These are phyloP conservation scores for Heterobasidion irregulare DNA, from an alignment of 1,284 basidiomycete genomes.

Conservation along the genomic window DNA sequence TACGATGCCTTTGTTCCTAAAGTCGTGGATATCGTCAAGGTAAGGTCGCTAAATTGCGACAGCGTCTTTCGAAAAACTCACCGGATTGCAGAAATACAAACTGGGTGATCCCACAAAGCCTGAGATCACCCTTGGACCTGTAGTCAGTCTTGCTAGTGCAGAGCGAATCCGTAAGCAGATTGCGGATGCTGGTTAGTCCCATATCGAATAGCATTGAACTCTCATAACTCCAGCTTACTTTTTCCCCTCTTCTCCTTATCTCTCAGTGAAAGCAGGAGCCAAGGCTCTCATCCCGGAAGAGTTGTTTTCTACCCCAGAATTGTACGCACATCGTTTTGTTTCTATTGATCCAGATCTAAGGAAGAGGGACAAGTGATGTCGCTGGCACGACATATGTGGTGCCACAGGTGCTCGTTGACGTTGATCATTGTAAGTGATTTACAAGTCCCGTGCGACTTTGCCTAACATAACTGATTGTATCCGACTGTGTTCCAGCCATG, in stretches of 20 bases:
- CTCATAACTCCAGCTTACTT: neutral
- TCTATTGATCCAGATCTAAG: neutral
- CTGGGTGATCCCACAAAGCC: conserved; percentile 79
- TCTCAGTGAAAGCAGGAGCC: conserved; percentile 68
- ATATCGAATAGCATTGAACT: neutral
- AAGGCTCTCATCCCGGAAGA: conserved; percentile 67
- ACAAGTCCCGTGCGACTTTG: neutral
- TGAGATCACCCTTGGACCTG: conserved; percentile 81
- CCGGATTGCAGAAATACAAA: conserved; percentile 56
- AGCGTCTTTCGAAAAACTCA: neutral
- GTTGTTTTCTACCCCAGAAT: conserved; percentile 60
- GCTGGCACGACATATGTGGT: conserved; percentile 82
- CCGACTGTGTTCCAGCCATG: conserved; percentile 51
- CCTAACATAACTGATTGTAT: neutral
- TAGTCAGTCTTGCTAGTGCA: conserved; percentile 82
- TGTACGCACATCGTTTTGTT: conserved; percentile 26
- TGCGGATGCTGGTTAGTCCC: conserved; percentile 61
- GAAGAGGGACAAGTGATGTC: neutral
- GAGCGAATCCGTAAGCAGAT: conserved; percentile 82
- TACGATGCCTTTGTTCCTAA: conserved; percentile 78
- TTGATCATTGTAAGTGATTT: conserved; percentile 71
- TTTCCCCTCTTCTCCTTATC: neutral
- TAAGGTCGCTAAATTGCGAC: conserved; percentile 16
- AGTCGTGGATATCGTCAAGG: conserved; percentile 71
- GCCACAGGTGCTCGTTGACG: conserved; percentile 83